phyloP scores from a whole-genome alignment of 768 basidiomycete genomes.

The Lepiota brunneoincarnata region DNA sequence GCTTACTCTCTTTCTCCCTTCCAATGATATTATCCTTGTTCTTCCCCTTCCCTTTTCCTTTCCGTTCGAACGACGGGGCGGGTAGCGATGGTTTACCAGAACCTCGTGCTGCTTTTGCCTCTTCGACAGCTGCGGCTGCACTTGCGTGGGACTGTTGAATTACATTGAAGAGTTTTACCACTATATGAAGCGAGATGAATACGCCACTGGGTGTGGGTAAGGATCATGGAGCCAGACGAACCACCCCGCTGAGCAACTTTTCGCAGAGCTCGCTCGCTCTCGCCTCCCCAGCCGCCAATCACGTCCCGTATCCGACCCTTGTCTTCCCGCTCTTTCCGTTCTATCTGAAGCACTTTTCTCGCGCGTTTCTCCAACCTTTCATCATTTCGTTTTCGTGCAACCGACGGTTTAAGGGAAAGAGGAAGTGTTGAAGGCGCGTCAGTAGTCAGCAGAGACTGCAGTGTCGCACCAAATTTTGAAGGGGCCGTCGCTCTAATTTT shows the following conservation, averaged over 20 bases:
- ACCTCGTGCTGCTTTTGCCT: conserved; percentile 60
- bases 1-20: conserved; percentile 55
- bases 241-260: conserved; percentile 88
- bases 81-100: conserved; percentile 72
- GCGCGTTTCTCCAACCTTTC: conserved; percentile 74
- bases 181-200: conserved; percentile 28
- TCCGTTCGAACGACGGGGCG: conserved; percentile 55
- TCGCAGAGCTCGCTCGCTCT: conserved; percentile 70
- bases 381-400: conserved; percentile 65
- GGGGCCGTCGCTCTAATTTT: conserved; percentile 79
- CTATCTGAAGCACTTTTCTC: conserved; percentile 66
- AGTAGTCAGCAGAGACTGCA: conserved; percentile 71
- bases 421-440: conserved; percentile 68
- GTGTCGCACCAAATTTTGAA: conserved; percentile 69
- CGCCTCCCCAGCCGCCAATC: conserved; percentile 88
- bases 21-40: conserved; percentile 54
- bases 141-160: conserved; percentile 79
- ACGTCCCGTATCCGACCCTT: conserved; percentile 63
- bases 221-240: conserved; percentile 28
- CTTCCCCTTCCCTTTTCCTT: conserved; percentile 48
- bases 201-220: background rate
- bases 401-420: conserved; percentile 76
- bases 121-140: conserved; percentile 48
- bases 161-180: conserved; percentile 85
- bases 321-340: conserved; percentile 74